These are phyloP conservation scores for Colletotrichum sublineola DNA, from an alignment of 2,329 filamentous ascomycete genomes.

Conservation along the genomic window DNA sequence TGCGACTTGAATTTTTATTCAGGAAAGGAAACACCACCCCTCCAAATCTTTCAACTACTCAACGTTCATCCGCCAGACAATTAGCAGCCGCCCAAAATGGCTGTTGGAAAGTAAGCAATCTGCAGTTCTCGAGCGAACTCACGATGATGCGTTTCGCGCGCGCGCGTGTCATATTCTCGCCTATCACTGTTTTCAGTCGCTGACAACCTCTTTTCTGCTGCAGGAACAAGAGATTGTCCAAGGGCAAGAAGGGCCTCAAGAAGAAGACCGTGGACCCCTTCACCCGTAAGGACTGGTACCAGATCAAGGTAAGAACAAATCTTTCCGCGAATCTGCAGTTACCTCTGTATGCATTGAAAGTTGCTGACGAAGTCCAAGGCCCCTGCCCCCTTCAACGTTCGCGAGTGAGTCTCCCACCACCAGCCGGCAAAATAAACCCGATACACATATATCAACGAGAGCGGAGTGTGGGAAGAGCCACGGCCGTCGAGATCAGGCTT, in stretches of 20 bases:
- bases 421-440: not conserved
- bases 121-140: not conserved
- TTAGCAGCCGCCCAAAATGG: slow-evolving; percentile 66
- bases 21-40: slow-evolving; percentile 51
- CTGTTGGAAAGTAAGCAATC: slow-evolving; percentile 69
- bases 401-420: slow-evolving; percentile 82
- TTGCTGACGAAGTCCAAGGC: slow-evolving; percentile 68
- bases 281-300: slow-evolving; percentile 99
- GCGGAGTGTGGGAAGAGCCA: not conserved
- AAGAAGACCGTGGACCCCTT: slow-evolving; percentile 99
- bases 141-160: not conserved
- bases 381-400: slow-evolving; percentile 92
- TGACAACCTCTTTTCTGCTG: slow-evolving; percentile 45
- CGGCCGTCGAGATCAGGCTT: not conserved
- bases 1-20: slow-evolving; percentile 49
- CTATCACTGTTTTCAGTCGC: slow-evolving; percentile 33
- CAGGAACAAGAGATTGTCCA: slow-evolving; percentile 99
- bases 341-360: not conserved
- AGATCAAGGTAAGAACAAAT: slow-evolving; percentile 80
- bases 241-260: slow-evolving; percentile 99
- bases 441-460: slow-evolving; percentile 30
- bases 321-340: slow-evolving; percentile 43
- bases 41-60: slow-evolving; percentile 58
- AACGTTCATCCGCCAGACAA: slow-evolving; percentile 59
- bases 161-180: slow-evolving; percentile 23